Percentiles rank a stretch among this genome's conserved stretches.
Conservation (phyloP, 2,329 filamentous ascomycete genomes). For the Sarocladiaceae sp. region DNA sequence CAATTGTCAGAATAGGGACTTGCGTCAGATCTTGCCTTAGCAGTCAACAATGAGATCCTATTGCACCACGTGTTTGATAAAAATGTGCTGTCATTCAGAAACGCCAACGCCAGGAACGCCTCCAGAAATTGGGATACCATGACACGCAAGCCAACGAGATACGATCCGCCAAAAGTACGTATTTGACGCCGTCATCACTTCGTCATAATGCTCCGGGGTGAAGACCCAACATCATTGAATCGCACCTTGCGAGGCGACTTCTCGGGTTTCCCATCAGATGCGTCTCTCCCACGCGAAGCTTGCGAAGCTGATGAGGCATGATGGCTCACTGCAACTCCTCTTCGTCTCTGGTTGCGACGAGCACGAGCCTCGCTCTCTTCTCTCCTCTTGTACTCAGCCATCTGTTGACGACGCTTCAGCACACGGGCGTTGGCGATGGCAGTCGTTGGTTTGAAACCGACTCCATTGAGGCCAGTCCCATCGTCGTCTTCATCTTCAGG, state of each 20-base stretch:
- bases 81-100: too few relatives aligned
- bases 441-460: slow-evolving; percentile 59
- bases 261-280: slow-evolving; percentile 20
- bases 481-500: slow-evolving; percentile 60
- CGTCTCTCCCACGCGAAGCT: slow-evolving; percentile 12
- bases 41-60: too few relatives aligned
- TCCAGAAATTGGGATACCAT: too few relatives aligned
- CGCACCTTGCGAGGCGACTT: slow-evolving; percentile 28
- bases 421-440: slow-evolving; percentile 52
- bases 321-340: slow-evolving; percentile 19
- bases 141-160: neutral
- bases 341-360: slow-evolving; percentile 45
- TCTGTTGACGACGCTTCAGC: slow-evolving; percentile 52
- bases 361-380: slow-evolving; percentile 56
- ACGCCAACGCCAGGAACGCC: too few relatives aligned
- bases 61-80: too few relatives aligned
- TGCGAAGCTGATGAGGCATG: neutral
- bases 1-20: too few relatives aligned
- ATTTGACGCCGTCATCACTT: slow-evolving; percentile 16
- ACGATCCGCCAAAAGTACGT: neutral
- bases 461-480: slow-evolving; percentile 60
- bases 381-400: slow-evolving; percentile 55
- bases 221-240: slow-evolving; percentile 33
- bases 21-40: too few relatives aligned
- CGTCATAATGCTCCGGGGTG: slow-evolving; percentile 24